Evolutionary conservation across 495 filamentous ascomycete species (phyloP).

Genomic region (Penicillium longicatenatum): DNA sequence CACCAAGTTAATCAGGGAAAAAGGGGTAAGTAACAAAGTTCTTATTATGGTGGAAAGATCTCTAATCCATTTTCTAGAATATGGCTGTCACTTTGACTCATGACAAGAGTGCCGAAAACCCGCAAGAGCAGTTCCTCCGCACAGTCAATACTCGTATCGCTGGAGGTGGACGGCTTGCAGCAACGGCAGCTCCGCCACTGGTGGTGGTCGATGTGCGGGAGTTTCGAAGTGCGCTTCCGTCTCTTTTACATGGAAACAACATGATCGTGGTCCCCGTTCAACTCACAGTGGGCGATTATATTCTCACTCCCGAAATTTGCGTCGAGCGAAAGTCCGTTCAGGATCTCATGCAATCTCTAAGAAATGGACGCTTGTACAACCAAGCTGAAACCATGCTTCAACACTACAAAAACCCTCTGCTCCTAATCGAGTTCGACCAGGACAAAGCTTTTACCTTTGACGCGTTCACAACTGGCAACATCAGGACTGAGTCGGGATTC

Average conservation of each 20-base stretch:
- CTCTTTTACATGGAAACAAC: slow-evolving; percentile 82
- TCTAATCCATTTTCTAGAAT: slow-evolving; percentile 39
- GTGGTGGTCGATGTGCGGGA: slow-evolving; percentile 96
- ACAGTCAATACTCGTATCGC: slow-evolving; percentile 97
- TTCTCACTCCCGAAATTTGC: slow-evolving; percentile 86
- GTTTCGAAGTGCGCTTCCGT: slow-evolving; percentile 90
- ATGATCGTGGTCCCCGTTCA: slow-evolving; percentile 89
- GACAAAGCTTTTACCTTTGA: slow-evolving; percentile 97
- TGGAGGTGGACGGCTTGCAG: slow-evolving; percentile 83
- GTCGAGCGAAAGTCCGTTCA: slow-evolving; percentile 91
- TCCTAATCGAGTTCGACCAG: slow-evolving; percentile 96
- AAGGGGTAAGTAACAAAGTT: slow-evolving; percentile 54
- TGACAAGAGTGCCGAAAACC: slow-evolving; percentile 75
- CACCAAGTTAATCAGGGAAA: slow-evolving; percentile 88
- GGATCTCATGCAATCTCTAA: slow-evolving; percentile 88
- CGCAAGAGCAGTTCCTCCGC: slow-evolving; percentile 89
- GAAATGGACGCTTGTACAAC: slow-evolving; percentile 86
- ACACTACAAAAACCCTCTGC: slow-evolving; percentile 87
- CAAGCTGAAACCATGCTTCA: slow-evolving; percentile 93
- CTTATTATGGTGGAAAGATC: background rate
- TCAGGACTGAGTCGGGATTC: slow-evolving; percentile 62
- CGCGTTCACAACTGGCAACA: slow-evolving; percentile 65
- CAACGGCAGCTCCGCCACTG: slow-evolving; percentile 87
- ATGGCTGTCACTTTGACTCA: slow-evolving; percentile 86
- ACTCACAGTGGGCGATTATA: slow-evolving; percentile 96